Conservation (phyloP, 228 moss, liverwort and hornwort genomes). For the Sphagnum fallax region DNA sequence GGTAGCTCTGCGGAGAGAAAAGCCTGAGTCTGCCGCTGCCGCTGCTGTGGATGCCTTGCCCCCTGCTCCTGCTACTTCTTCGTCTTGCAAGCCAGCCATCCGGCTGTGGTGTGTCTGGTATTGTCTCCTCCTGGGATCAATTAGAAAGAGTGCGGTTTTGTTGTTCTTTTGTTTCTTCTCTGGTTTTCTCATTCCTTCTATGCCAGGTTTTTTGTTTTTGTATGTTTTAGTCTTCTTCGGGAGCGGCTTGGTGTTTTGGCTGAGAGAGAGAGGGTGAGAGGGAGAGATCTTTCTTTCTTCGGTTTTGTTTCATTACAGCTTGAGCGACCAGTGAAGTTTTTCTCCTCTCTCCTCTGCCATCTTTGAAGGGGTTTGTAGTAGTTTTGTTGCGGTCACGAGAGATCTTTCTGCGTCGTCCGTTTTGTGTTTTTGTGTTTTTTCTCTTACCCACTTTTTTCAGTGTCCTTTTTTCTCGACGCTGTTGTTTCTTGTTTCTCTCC, state of each 20-base stretch:
- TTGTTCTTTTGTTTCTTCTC: conserved; percentile 2
- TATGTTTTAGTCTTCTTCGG: neutral
- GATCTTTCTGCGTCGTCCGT: too few species aligned
- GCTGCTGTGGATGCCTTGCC: neutral
- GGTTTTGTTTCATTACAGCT: neutral
- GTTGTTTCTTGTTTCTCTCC: too few species aligned
- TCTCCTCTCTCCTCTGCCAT: too few species aligned
- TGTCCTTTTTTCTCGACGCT: too few species aligned
- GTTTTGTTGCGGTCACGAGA: too few species aligned
- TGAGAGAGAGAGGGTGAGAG: too few species aligned
- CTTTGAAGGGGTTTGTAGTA: too few species aligned
- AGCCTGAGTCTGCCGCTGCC: neutral
- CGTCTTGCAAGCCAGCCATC: conserved; percentile 7
- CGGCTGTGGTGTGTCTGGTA: conserved; percentile 4
- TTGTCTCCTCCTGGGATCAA: conserved; percentile 4
- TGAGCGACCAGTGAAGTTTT: too few species aligned
- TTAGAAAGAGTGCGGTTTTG: conserved; percentile 5
- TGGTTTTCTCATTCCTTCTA: conserved; percentile 8
- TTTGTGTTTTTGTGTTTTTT: too few species aligned
- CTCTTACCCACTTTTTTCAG: too few species aligned
- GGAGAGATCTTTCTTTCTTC: neutral
- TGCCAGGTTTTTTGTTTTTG: neutral
- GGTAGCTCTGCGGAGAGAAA: neutral
- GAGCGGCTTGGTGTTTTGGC: conserved; percentile 5
- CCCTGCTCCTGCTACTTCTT: neutral